Percentiles rank a stretch among this genome's conserved stretches.
Conservation (phyloP, 2,329 filamentous ascomycete species). For the Penicillium freii region DNA sequence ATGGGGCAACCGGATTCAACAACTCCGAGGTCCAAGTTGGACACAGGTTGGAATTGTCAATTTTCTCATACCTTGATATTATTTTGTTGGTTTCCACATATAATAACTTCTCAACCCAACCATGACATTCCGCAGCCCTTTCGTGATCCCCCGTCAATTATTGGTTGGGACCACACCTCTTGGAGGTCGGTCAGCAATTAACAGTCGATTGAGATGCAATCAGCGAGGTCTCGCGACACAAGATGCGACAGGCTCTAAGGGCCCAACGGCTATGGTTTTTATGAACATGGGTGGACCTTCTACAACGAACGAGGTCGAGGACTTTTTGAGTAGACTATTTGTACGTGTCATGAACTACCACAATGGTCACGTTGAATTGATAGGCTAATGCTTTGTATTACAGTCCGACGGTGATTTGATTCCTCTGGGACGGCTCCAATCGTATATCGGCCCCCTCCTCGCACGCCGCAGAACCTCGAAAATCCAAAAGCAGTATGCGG, state of each 20-base stretch:
- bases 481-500: slow-evolving; percentile 92
- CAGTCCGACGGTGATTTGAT: slow-evolving; percentile 92
- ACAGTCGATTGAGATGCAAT: slow-evolving; percentile 23
- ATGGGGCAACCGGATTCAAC: background rate
- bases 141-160: slow-evolving; percentile 32
- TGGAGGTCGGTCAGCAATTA: slow-evolving; percentile 22
- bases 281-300: slow-evolving; percentile 98
- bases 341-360: slow-evolving; percentile 52
- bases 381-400: slow-evolving; percentile 3
- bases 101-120: background rate
- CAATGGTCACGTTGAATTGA: background rate
- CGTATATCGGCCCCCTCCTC: slow-evolving; percentile 85
- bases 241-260: slow-evolving; percentile 66
- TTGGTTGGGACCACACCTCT: slow-evolving; percentile 21
- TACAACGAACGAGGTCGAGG: slow-evolving; percentile 80
- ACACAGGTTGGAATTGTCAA: background rate
- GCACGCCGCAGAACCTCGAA: slow-evolving; percentile 86
- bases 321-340: slow-evolving; percentile 88
- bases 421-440: slow-evolving; percentile 87
- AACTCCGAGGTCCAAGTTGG: slow-evolving; percentile 4
- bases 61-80: background rate
- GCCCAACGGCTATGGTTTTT: slow-evolving; percentile 96
- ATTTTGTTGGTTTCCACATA: background rate
- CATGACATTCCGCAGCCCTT: slow-evolving; percentile 46
- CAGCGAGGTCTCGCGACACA: slow-evolving; percentile 61